Conservation (phyloP, 2,329 filamentous ascomycete genomes). For the Aspergillus tanneri region DNA sequence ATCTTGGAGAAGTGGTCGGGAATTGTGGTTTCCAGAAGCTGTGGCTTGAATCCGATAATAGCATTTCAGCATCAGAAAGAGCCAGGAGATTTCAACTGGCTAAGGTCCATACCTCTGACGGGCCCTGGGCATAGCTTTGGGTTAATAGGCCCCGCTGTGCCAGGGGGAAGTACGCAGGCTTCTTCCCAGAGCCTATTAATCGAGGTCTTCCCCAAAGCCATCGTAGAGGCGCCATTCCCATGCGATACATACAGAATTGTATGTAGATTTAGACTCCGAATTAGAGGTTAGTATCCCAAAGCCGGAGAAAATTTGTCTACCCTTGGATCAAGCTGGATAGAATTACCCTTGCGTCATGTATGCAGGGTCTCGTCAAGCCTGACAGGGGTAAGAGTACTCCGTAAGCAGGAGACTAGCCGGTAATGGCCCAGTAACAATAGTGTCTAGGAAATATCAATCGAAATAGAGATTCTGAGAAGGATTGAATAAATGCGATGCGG, state of each 20-base stretch:
- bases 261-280: no score
- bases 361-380: not conserved
- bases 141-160: slow-evolving; percentile 20
- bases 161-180: not conserved
- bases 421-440: not conserved
- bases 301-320: not conserved
- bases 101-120: slow-evolving; percentile 18
- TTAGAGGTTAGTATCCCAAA: no score
- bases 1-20: slow-evolving; percentile 48
- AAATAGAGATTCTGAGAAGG: slow-evolving; percentile 1
- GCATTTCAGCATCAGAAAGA: not conserved
- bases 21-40: slow-evolving; percentile 49
- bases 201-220: not conserved
- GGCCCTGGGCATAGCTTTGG: slow-evolving; percentile 26
- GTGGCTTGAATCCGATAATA: slow-evolving; percentile 34
- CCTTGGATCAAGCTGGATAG: not conserved
- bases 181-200: not conserved
- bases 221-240: not conserved
- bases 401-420: not conserved
- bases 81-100: not conserved
- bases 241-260: not conserved
- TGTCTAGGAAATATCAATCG: not conserved
- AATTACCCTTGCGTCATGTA: not conserved
- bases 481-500: not conserved
- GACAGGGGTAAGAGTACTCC: not conserved